Percentiles rank a stretch among this genome's conserved stretches.
These are phyloP conservation scores for Anisodus tanguticus DNA, from an alignment of 257 asterid genomes.

Conservation along the genomic window DNA sequence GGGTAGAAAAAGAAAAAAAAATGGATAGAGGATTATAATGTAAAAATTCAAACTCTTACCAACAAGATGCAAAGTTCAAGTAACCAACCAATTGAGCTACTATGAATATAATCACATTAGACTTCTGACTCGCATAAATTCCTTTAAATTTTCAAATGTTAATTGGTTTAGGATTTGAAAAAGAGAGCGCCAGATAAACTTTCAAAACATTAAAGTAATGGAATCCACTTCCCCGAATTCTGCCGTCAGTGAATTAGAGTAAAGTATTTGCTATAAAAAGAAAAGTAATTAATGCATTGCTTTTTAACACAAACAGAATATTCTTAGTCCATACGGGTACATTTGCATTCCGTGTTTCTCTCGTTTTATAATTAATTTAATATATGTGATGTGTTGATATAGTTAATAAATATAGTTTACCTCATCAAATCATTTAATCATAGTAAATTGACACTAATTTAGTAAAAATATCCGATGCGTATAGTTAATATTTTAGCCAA, in stretches of 20 bases:
- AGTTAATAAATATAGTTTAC: background rate
- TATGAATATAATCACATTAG: background rate
- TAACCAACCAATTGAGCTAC: no score
- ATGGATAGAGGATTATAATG: no score
- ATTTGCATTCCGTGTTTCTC: background rate
- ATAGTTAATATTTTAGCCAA: background rate
- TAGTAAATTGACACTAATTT: background rate
- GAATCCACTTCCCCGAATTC: constrained; percentile 7
- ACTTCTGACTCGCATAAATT: background rate
- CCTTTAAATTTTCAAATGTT: background rate
- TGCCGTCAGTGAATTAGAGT: constrained; percentile 3
- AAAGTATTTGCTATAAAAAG: background rate
- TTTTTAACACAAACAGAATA: background rate
- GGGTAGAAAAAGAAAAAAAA: background rate
- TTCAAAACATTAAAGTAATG: background rate
- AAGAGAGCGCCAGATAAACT: background rate
- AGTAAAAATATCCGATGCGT: no score
- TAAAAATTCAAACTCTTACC: no score
- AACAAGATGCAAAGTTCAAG: no score
- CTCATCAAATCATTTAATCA: background rate
- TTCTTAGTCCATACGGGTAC: background rate
- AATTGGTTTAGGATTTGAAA: constrained; percentile 10
- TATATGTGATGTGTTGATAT: no score
- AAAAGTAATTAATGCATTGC: background rate
- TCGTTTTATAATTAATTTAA: background rate